Base-by-base conservation (phyloP, 2,329 filamentous ascomycete species). In the Penicillium sp. region DNA sequence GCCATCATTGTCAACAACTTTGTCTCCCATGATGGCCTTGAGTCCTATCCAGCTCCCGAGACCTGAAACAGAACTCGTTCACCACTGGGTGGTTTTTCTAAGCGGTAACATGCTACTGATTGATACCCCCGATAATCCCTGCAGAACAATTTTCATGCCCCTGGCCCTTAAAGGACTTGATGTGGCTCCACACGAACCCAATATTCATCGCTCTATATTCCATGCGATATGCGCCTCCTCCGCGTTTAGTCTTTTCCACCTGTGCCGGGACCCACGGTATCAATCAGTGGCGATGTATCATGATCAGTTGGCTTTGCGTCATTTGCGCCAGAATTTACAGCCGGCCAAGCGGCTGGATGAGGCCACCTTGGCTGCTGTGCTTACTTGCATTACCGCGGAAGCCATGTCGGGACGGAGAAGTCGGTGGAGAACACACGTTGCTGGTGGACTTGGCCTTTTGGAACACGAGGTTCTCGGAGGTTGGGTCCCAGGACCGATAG, bases 1-100 rank as follows among this genome's bases (percentile, higher is more conserved):
- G 2, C 26, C 48, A 2, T 45, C 37, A 37, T 37, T n/a, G 37
- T 37, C 28, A 8, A 51, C 19, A n/a, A 35, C 28, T 1, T 13
- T 25, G 4, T 37, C 25, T 4, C 25, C 45, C 2, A 30, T 30
- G 35, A 30, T 49, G 28, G 40, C 59, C 7, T 48, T 70, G 8
- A 60, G 53, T 52, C 58, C 65, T 7, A 49, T 59, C 11, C 43
- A 40, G 4, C 57, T 68, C 4, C 48, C 63, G 10, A 57, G 57
- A 35, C 61, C 54, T 6, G 66, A 70, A 28, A 68, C 58, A 4
- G 71, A 71, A 38, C 55, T 74, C 8, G 59, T 74, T 13, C 69
- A 73, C 48, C 70, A 74, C 51, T 74, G 71, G 71, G 69, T 69
- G 6, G 63, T 68, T 33, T 72, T 74, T 48, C 64, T 73, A 3